A percentile compares a stretch with the other conserved stretches of the same genome.
Evolutionary conservation across 2,329 filamentous ascomycete species (phyloP).

Genomic region (Ramularia collo-cygni): DNA sequence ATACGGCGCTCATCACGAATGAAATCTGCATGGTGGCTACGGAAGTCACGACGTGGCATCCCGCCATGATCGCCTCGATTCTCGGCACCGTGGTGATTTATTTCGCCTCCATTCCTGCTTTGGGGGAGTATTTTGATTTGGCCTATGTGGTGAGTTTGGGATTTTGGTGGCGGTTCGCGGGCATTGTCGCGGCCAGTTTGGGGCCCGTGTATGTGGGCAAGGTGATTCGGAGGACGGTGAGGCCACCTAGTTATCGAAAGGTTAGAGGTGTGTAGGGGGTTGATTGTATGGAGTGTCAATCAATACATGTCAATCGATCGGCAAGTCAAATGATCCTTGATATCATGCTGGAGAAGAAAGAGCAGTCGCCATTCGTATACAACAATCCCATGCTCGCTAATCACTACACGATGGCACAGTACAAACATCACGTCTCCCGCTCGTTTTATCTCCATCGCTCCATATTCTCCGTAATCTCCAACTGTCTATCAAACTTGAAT

Average conservation of each 20-base stretch:
- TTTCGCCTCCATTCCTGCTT: constrained; percentile 73
- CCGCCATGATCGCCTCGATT: constrained; percentile 78
- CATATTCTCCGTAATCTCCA: too few species aligned
- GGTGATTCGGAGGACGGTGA: constrained; percentile 74
- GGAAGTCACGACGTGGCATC: constrained; percentile 95
- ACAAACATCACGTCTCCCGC: too few species aligned
- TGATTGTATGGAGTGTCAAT: too few species aligned
- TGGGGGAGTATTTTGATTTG: constrained; percentile 86
- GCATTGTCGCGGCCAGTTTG: constrained; percentile 71
- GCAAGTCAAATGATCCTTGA: too few species aligned
- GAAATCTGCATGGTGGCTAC: constrained; percentile 96
- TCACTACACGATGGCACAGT: too few species aligned
- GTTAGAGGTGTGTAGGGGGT: constrained; percentile 44
- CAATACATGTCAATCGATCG: too few species aligned
- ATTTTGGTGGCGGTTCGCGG: constrained; percentile 81
- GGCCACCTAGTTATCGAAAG: constrained; percentile 91
- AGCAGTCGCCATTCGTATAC: not conserved
- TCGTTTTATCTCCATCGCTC: too few species aligned
- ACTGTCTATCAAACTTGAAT: too few species aligned
- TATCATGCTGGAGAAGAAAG: too few species aligned
- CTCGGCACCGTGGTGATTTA: constrained; percentile 78
- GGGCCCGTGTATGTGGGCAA: constrained; percentile 85
- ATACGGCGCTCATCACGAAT: constrained; percentile 86
- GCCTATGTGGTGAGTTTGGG: constrained; percentile 68
- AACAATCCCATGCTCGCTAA: too few species aligned